Conservation (phyloP, 2,329 filamentous ascomycete genomes). For the Clarireedia paspali region DNA sequence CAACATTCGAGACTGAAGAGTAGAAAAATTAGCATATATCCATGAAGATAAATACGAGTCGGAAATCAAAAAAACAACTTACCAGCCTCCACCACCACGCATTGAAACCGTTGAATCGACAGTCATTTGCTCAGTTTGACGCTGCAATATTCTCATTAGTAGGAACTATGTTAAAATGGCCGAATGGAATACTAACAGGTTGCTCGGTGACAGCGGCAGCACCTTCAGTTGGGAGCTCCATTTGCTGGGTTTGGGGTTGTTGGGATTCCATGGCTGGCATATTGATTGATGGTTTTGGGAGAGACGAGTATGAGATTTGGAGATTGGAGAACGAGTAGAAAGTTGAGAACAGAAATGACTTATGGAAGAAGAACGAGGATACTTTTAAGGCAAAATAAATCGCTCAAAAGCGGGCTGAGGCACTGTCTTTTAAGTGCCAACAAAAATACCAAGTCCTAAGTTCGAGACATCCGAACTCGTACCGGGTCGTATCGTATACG, state of each 20-base stretch:
- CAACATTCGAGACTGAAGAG: neutral
- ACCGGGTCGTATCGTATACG: no score
- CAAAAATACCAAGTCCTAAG: no score
- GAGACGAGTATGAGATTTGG: neutral
- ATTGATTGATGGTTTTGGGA: neutral
- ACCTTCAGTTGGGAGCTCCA: constrained; percentile 4
- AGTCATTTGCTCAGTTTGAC: constrained; percentile 6
- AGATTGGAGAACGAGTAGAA: no score
- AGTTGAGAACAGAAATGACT: no score
- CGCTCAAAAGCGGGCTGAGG: no score
- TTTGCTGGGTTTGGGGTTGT: constrained; percentile 9
- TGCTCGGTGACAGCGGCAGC: constrained; percentile 5
- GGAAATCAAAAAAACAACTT: neutral
- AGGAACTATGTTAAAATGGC: no score
- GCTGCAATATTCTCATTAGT: neutral
- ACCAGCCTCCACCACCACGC: constrained; percentile 7
- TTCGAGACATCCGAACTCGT: no score
- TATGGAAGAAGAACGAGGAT: no score
- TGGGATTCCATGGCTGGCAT: constrained; percentile 8
- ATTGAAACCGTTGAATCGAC: neutral
- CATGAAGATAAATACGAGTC: neutral
- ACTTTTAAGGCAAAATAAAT: no score
- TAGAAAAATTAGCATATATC: neutral
- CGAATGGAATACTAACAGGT: constrained; percentile 3
- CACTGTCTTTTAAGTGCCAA: no score